A percentile compares a stretch with the other conserved stretches of the same genome.
Evolutionary conservation across 768 basidiomycete species (phyloP).

Genomic region (Macrolepiota albuminosa): DNA sequence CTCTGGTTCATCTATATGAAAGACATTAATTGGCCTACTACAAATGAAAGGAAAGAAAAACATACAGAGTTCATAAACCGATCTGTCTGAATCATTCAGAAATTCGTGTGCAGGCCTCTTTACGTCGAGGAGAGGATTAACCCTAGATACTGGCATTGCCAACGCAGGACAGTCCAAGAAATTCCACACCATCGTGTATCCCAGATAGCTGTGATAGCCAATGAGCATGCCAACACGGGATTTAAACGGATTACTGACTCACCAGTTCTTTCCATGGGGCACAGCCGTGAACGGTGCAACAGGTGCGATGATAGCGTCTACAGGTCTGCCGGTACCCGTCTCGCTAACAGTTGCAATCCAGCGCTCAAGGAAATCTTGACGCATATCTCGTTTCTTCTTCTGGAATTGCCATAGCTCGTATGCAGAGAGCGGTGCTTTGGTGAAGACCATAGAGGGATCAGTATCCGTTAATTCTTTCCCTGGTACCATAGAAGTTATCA

Average conservation of each 20-base stretch:
- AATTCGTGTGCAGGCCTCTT: constrained; percentile 20
- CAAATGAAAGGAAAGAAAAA: constrained; percentile 10
- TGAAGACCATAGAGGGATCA: background rate
- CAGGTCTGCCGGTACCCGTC: constrained; percentile 67
- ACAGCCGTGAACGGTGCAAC: constrained; percentile 54
- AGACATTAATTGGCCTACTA: background rate
- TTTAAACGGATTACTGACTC: constrained; percentile 10
- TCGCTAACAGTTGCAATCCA: constrained; percentile 49
- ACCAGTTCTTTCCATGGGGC: constrained; percentile 60
- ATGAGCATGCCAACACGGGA: background rate
- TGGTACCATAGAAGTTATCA: constrained; percentile 43
- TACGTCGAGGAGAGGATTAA: constrained; percentile 50
- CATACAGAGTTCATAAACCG: background rate
- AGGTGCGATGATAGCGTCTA: constrained; percentile 73
- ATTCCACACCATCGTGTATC: constrained; percentile 66
- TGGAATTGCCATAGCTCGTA: constrained; percentile 69
- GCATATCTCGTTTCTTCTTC: constrained; percentile 41
- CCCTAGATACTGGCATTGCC: constrained; percentile 59
- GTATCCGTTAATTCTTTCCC: constrained; percentile 10
- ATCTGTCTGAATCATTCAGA: background rate
- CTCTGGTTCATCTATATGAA: constrained; percentile 44
- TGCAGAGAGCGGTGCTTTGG: constrained; percentile 22
- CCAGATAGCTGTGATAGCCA: constrained; percentile 29
- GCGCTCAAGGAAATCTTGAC: constrained; percentile 53
- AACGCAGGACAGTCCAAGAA: constrained; percentile 60